Evolutionary conservation across 1,139 yeast genomes (phyloP), one percentile per base, ranked within the genome.

Genomic region (Yamadazyma triangularis): DNA sequence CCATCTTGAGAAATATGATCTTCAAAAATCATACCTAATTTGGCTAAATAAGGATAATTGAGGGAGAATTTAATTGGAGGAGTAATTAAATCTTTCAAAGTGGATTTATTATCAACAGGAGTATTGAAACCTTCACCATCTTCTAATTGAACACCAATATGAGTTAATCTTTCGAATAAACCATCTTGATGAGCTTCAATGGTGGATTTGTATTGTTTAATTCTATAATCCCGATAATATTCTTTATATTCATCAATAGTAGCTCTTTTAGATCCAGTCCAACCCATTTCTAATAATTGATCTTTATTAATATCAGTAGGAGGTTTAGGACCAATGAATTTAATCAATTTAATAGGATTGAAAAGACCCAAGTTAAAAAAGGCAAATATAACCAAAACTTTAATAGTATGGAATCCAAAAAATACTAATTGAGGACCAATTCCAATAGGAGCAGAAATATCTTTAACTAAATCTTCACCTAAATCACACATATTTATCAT

Each of bases 261-360:
- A 12, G 82, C 83, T 48, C 79, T 79, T 56, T 79, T 82, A 15
- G 93, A 73, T 31, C 96, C 95, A 14, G 96, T 87, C 97, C 97
- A 91, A 27, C 97, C 97, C 45, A 88, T 64, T 8, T 60, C 59
- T 28, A 79, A 50, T 45, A 91, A 71, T 42, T 71, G 69, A 14
- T 84, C 87, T 44, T 55, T 59, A 29, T 74, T 60, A 34, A 77
- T 58, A 16, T 63, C 63, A 38, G 51, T 50, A 31, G 53, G 46
- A 37, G 61, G 63, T 28, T 58, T 53, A 23, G 56, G 49, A 23
- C 46, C 47, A 15, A 46, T 34, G 13, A 58, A 47, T 42, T 55
- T 58, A 41, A 56, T 40, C 21, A 64, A 26, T 34, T 52, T 53
- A 34, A 60, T 54, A 15, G 97, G 97, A 60, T 89, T 89, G 59